Evolutionary conservation across 1,284 basidiomycete species (phyloP), one percentile per base, ranked within the genome.

Genomic region (Trichosporon asahii): DNA sequence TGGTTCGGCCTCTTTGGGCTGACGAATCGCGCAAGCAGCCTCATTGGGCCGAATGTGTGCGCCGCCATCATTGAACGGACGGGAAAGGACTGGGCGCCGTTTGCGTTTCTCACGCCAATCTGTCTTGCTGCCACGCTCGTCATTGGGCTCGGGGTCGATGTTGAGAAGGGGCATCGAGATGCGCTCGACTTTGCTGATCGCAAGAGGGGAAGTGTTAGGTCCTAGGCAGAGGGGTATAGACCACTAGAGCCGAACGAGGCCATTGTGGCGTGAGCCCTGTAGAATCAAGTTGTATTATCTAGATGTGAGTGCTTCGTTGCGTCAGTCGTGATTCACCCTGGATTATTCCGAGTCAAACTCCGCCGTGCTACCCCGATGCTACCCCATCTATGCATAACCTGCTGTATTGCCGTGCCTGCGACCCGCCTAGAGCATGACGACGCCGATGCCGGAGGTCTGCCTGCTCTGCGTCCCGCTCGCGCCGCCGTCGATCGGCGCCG

Each of bases 1-100:
- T 91, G 91, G 81, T 92, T 92, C 78, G 90, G 90, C 4, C 85
- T 92, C n/a, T 92, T 91, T 73, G 91, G 91, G 2, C 86, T 93
- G 21, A 91, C 90, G 6, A 93, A 91, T 80, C 88, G 90, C n/a
- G 90, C 90, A 0, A 91, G 89, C 15, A 90, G 89, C 2, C 90
- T 91, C 87, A 88, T 92, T 61, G 91, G 91, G 0, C 91, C 91
- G 0, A 92, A 91, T 74, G 90, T 92, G 7, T 89, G 92, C 65
- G 90, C 91, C 77, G 90, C 88, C 5, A 92, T 93, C 77, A 91
- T 93, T 70, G 71, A 72, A 25, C 21, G 64, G 18, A 74, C 71
- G n/a, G 72, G 72, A 21, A 74, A 66, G 68, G 68, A 29, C 78
- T 92, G 91, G 89, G 86, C 86, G 76, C 90, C 91, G 1, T 92